Evolutionary conservation across 169 alveolate genomes (phyloP), one percentile per base, ranked within the genome.

Genomic region (Eimeria zaria): DNA sequence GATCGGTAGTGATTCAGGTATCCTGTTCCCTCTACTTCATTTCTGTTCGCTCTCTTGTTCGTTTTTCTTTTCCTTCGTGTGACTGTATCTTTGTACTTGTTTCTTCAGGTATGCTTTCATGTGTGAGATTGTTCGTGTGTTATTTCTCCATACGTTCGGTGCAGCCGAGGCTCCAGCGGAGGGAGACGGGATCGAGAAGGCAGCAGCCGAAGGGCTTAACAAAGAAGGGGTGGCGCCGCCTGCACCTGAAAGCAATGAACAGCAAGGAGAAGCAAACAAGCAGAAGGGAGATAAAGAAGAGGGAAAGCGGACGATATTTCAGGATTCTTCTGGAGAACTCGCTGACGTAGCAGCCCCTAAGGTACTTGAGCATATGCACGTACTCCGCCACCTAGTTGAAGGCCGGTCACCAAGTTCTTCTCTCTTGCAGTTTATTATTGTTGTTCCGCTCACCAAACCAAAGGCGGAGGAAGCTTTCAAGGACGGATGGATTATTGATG

Each of bases 401-500:
- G 94, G 94, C 46, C 44, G 94, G 33, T 87, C 94, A 14, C 83
- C 94, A 0, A 87, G 64, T n/a, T 44, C 44, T 39, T 87, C 94
- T 46, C n/a, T 33, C 7, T 20, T 87, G 62, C 81, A 51, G 20
- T 62, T 5, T 39, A 62, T 87, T 22, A 46, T 60, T 27, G 60
- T 87, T 41, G 83, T 87, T 44, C 94, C 94, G 9, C 46, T 87
- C 51, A 2, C 30, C 24, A 87, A 62, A 3, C 18, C 64, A 51
- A 64, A 87, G 24, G 94, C 94, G 27, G 46, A 87, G 46, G 83
- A 87, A 24, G 83, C 53, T 41, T 69, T 87, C 69, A 87, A 87
- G 81, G 94, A 87, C 9, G 94, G 94, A 41, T n/a, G 69, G 44
- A 18, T 60, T 24, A 48, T 87, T 27, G 69, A 58, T n/a, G 84